Evolutionary conservation across 352 stramenopile genomes (phyloP).

Genomic region (Phytophthora pisi): DNA sequence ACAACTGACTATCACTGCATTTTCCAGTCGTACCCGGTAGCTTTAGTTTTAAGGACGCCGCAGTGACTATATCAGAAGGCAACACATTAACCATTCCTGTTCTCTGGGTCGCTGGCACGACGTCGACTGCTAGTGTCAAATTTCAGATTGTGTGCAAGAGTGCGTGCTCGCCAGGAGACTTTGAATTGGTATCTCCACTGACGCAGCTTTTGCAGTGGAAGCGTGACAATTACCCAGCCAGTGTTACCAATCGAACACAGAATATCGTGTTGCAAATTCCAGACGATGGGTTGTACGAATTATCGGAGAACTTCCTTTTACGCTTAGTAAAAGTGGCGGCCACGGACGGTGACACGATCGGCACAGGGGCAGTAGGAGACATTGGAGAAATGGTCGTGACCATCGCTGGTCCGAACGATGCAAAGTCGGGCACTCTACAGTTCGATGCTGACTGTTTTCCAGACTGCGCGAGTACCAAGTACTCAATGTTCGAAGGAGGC

Average conservation of each 20-base stretch:
- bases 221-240: conserved; percentile 28
- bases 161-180: conserved; percentile 52
- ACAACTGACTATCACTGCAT: background rate
- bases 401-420: conserved; percentile 70
- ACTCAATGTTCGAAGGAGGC: conserved; percentile 52
- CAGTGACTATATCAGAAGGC: conserved; percentile 43
- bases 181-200: conserved; percentile 39
- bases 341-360: conserved; percentile 24
- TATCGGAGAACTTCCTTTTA: conserved; percentile 54
- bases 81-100: conserved; percentile 52
- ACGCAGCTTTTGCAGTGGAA: conserved; percentile 51
- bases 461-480: conserved; percentile 52
- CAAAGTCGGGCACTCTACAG: conserved; percentile 52
- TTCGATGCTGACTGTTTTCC: conserved; percentile 78
- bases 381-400: conserved; percentile 53
- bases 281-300: conserved; percentile 60
- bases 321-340: conserved; percentile 41
- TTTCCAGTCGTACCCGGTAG: conserved; percentile 51
- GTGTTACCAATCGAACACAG: conserved; percentile 25
- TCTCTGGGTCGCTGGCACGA: conserved; percentile 64
- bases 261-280: conserved; percentile 52
- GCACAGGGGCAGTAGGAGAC: conserved; percentile 43
- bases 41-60: conserved; percentile 55
- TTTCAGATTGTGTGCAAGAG: conserved; percentile 56
- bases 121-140: conserved; percentile 39